A percentile compares a stretch with the other conserved stretches of the same genome.
Conservation (phyloP, 129 eudicot species). For the Logfia minima region DNA sequence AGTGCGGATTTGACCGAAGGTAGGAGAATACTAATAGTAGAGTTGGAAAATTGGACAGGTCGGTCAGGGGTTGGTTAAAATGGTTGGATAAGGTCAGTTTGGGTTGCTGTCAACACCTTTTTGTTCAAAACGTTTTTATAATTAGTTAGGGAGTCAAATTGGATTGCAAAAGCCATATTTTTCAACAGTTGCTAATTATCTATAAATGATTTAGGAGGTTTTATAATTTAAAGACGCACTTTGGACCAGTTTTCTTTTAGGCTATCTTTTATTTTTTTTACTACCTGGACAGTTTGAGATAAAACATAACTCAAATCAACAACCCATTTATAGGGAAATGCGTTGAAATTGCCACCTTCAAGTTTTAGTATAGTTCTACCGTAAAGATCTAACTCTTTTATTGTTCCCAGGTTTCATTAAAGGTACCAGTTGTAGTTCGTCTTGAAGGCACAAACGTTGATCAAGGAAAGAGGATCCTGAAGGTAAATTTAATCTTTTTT, state of each 20-base stretch:
- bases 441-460: constrained; percentile 98
- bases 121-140: not conserved
- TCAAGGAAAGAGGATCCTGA: constrained; percentile 89
- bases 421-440: constrained; percentile 93
- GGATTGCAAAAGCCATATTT: not conserved
- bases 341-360: not conserved
- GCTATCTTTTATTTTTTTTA: no score
- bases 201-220: not conserved
- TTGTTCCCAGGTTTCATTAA: constrained; percentile 63
- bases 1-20: not conserved
- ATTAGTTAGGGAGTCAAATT: not conserved
- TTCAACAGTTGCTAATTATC: not conserved
- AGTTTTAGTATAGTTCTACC: not conserved
- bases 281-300: not conserved
- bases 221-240: not conserved
- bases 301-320: not conserved
- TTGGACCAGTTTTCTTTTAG: not conserved
- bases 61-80: not conserved
- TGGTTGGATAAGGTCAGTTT: not conserved
- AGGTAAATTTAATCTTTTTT: constrained; percentile 38
- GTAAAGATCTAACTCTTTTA: not conserved
- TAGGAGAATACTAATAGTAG: not conserved
- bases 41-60: not conserved
- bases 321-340: not conserved
- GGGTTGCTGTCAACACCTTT: not conserved